Conservation (phyloP, 2,329 filamentous ascomycete genomes). For the Tolypocladium capitatum region DNA sequence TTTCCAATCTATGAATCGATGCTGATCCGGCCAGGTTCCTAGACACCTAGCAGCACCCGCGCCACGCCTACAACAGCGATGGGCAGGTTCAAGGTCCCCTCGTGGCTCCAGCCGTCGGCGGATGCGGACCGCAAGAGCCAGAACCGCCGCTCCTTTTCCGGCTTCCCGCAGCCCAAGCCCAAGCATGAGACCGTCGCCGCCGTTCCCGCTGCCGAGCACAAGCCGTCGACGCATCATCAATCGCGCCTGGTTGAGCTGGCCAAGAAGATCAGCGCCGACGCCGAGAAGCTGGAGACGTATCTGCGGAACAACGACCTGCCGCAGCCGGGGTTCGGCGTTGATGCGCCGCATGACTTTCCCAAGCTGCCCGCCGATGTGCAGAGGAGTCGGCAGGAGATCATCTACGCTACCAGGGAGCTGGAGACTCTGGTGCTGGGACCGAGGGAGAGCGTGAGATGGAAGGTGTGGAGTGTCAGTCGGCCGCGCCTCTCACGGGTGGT, state of each 20-base stretch:
- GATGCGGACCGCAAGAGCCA: constrained; percentile 19
- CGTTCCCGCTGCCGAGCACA: neutral
- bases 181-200: constrained; percentile 6
- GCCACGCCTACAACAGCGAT: constrained; percentile 7
- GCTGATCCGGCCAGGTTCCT: neutral
- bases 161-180: constrained; percentile 12
- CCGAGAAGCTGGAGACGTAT: constrained; percentile 35
- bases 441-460: constrained; percentile 36
- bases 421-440: constrained; percentile 34
- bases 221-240: constrained; percentile 7
- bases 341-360: constrained; percentile 32
- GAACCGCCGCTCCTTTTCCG: constrained; percentile 19
- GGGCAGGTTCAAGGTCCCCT: constrained; percentile 20
- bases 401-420: constrained; percentile 35
- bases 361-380: constrained; percentile 31
- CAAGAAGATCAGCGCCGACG: constrained; percentile 31
- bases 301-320: constrained; percentile 27
- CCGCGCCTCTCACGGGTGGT: neutral
- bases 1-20: neutral
- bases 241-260: constrained; percentile 32
- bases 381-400: constrained; percentile 30
- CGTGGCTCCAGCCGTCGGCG: constrained; percentile 18
- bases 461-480: constrained; percentile 34
- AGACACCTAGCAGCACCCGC: neutral
- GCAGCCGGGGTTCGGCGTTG: constrained; percentile 30